Conservation (phyloP, 1,139 yeast genomes). For the Geotrichum phurueaensis region DNA sequence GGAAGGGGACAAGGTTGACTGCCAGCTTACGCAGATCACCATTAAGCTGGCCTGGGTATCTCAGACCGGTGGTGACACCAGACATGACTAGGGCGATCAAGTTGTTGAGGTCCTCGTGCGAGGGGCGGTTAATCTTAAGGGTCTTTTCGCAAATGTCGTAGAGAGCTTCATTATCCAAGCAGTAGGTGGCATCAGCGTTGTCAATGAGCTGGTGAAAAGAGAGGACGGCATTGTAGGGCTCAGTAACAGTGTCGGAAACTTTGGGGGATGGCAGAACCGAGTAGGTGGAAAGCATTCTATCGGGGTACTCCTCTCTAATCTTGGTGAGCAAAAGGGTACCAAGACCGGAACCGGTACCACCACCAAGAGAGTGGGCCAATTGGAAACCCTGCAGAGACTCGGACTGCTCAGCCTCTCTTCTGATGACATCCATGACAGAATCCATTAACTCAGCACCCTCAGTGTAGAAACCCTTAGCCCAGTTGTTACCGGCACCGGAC, state of each 20-base stretch:
- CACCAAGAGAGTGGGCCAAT: conserved; percentile 44
- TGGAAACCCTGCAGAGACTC: conserved; percentile 46
- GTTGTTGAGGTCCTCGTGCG: conserved; percentile 40
- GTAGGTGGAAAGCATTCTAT: conserved; percentile 44
- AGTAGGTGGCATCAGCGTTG: conserved; percentile 42
- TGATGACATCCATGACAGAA: conserved; percentile 42
- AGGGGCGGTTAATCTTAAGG: conserved; percentile 38
- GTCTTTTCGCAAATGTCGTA: conserved; percentile 42
- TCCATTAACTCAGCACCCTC: conserved; percentile 45
- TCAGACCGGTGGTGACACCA: conserved; percentile 43
- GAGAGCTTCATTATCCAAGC: conserved; percentile 44
- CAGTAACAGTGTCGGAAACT: conserved; percentile 43
- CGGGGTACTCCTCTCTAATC: conserved; percentile 42
- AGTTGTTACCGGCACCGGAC: conserved; percentile 45
- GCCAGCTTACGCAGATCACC: conserved; percentile 44
- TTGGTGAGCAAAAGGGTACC: conserved; percentile 40
- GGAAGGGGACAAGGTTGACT: conserved; percentile 44
- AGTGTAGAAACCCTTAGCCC: conserved; percentile 47
- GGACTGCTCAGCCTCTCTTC: conserved; percentile 43
- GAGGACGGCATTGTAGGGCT: conserved; percentile 42
- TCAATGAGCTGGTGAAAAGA: conserved; percentile 43
- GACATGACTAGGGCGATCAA: conserved; percentile 43
- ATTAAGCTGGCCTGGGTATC: conserved; percentile 45
- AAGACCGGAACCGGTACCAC: conserved; percentile 45
- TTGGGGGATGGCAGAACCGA: conserved; percentile 43